Base-by-base conservation (phyloP, 202 grass and related monocot genomes). In the Alloteropsis angusta region DNA sequence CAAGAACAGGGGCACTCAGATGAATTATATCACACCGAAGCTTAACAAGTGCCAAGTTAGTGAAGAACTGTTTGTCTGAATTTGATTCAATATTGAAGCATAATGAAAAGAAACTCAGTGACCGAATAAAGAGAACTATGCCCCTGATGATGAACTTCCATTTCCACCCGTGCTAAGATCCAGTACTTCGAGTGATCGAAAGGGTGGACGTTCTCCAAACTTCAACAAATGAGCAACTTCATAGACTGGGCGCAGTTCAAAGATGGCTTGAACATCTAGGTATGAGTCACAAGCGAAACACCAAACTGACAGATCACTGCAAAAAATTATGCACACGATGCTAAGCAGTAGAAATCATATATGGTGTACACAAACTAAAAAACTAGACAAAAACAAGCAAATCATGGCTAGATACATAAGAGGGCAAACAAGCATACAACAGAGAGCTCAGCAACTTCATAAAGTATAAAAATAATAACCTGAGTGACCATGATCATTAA, bases 281-380 rank as follows among this genome's bases (percentile, higher is more conserved):
- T 99, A 99, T 18, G 96, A 89, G 68, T 99, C 88, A 9, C 96
- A 99, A 6, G 52, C 71, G 56, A 99, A 99, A 87, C 86, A 99
- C 92, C 92, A 99, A 23, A 99, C 88, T 46, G 92, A 99, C 58
- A 95, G 65, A 90, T 95, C 96, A 80, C 92, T 99, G 86, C 57
- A 57, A 87, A 85, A 65, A 21, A 52, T 85, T 50, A 74, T 14
- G 65, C 34, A 85, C 48, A 71, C 7, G 34, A 72, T 18, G 22
- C 14, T 75, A 60, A 78, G 38, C 26, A 80, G 42, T 9, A 72
- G 10, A 74, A 88, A 60, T 41, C 37, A 30, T 53, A 30, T 53
- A 68, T 78, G 54, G 16, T 48, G 39, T 34, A 17, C 18, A 79
- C 18, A 60, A 26, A 0, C 23, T 53, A 6, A 4, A 78, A 5